A percentile compares a stretch with the other conserved stretches of the same genome.
These are phyloP conservation scores for Magnolia sinica DNA, from an alignment of 164 flowering plant genomes.

Conservation along the genomic window DNA sequence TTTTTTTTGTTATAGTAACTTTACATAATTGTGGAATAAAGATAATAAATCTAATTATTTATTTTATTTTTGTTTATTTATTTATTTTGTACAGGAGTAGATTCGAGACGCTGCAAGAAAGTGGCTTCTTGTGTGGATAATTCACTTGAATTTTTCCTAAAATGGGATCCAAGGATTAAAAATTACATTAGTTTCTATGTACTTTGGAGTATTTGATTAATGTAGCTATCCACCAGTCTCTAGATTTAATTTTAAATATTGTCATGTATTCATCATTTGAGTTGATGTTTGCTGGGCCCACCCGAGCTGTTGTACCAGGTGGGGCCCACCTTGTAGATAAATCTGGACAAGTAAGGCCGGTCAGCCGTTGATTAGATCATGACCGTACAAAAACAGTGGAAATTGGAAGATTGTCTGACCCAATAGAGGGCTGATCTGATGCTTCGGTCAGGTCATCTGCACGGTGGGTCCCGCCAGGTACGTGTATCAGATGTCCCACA, in stretches of 20 bases:
- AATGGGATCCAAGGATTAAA: neutral
- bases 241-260: too few species aligned
- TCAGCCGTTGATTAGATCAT: neutral
- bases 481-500: too few species aligned
- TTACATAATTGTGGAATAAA: neutral
- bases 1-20: neutral
- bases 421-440: too few species aligned
- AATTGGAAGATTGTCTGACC: too few species aligned
- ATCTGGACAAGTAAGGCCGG: neutral
- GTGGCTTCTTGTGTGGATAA: neutral
- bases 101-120: neutral
- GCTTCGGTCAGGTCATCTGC: too few species aligned
- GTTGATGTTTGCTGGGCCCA: neutral
- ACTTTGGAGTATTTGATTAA: neutral
- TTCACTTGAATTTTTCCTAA: neutral
- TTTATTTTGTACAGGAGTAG: neutral
- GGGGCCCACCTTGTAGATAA: neutral
- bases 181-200: neutral
- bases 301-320: neutral
- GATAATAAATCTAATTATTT: neutral
- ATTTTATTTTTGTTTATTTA: too few species aligned
- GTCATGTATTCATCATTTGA: too few species aligned
- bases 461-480: too few species aligned
- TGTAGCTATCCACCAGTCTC: neutral
- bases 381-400: neutral